A percentile compares a stretch with the other conserved stretches of the same genome.
These are phyloP conservation scores for Boletus sp. DNA, from an alignment of 768 basidiomycete species.

Conservation along the genomic window DNA sequence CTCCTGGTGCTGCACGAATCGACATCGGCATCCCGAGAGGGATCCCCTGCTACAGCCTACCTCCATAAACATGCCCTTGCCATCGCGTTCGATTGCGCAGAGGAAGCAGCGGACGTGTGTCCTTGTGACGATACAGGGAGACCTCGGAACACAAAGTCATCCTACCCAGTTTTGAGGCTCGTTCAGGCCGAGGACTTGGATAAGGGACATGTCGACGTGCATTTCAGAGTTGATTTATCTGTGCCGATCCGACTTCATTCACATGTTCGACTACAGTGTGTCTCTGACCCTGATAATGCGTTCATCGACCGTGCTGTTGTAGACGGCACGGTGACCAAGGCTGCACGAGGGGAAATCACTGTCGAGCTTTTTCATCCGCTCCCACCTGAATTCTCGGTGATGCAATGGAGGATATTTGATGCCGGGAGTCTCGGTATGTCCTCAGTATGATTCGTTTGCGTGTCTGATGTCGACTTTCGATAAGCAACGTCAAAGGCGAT, in stretches of 20 bases:
- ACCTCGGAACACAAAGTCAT: slow-evolving; percentile 41
- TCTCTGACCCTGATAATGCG: slow-evolving; percentile 51
- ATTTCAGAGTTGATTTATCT: slow-evolving; percentile 52
- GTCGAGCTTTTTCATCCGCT: slow-evolving; percentile 54
- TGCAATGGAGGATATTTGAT: slow-evolving; percentile 65
- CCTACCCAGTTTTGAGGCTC: slow-evolving; percentile 28
- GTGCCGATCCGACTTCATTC: slow-evolving; percentile 56
- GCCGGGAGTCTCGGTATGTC: slow-evolving; percentile 57
- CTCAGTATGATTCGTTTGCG: neutral
- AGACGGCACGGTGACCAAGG: slow-evolving; percentile 58
- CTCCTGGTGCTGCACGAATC: slow-evolving; percentile 57
- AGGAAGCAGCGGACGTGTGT: slow-evolving; percentile 65
- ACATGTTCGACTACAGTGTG: slow-evolving; percentile 59
- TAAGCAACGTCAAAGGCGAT: slow-evolving; percentile 61
- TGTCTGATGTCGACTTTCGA: slow-evolving; percentile 3
- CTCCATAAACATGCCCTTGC: slow-evolving; percentile 54
- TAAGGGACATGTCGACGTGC: slow-evolving; percentile 42
- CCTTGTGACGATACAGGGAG: slow-evolving; percentile 62
- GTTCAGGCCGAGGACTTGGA: slow-evolving; percentile 24
- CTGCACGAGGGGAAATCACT: slow-evolving; percentile 50
- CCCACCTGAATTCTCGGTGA: slow-evolving; percentile 55
- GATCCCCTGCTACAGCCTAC: slow-evolving; percentile 35
- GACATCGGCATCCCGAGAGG: slow-evolving; percentile 25
- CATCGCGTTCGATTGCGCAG: slow-evolving; percentile 59
- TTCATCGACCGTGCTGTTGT: slow-evolving; percentile 45